Conservation (phyloP, 352 stramenopile species). For the Globisporangium barbulae region DNA sequence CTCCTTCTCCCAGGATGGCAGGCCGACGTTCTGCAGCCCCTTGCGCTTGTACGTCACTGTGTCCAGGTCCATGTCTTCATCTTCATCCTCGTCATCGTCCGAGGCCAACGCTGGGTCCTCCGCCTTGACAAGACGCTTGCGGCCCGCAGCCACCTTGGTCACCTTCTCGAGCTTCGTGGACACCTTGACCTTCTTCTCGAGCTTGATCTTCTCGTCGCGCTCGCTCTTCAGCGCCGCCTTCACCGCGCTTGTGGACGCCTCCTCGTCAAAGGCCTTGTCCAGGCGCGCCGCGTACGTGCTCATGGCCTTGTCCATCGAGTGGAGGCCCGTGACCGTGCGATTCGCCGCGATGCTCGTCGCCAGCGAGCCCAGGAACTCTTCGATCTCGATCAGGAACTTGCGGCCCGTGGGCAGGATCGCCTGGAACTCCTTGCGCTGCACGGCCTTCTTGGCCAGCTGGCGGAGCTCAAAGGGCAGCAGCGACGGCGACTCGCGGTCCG, state of each 20-base stretch:
- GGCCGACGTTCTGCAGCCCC: conserved; percentile 56
- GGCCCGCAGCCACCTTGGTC: conserved; percentile 29
- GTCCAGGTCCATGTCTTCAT: conserved; percentile 50
- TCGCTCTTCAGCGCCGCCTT: conserved; percentile 16
- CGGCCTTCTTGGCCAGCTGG: conserved; percentile 75
- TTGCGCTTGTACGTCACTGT: conserved; percentile 61
- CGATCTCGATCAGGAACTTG: conserved; percentile 90
- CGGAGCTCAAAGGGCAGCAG: conserved; percentile 85
- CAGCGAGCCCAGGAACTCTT: conserved; percentile 75
- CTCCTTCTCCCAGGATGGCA: conserved; percentile 48
- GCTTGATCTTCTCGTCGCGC: conserved; percentile 23
- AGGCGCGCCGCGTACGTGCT: conserved; percentile 66
- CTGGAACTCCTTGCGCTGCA: conserved; percentile 81
- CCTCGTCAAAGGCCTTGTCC: conserved; percentile 63
- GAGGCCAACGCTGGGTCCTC: conserved; percentile 19
- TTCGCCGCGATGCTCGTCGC: conserved; percentile 58
- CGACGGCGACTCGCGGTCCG: conserved; percentile 59
- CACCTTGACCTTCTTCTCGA: conserved; percentile 56
- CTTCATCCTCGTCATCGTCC: conserved; percentile 37
- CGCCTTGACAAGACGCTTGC: conserved; percentile 52
- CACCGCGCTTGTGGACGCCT: conserved; percentile 27
- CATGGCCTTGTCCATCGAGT: conserved; percentile 58
- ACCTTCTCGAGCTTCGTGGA: conserved; percentile 65
- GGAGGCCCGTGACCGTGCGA: conserved; percentile 51
- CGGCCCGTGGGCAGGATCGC: conserved; percentile 83